These are phyloP conservation scores for Fusarium sp. DNA, from an alignment of 2,329 filamentous ascomycete genomes.

Conservation along the genomic window DNA sequence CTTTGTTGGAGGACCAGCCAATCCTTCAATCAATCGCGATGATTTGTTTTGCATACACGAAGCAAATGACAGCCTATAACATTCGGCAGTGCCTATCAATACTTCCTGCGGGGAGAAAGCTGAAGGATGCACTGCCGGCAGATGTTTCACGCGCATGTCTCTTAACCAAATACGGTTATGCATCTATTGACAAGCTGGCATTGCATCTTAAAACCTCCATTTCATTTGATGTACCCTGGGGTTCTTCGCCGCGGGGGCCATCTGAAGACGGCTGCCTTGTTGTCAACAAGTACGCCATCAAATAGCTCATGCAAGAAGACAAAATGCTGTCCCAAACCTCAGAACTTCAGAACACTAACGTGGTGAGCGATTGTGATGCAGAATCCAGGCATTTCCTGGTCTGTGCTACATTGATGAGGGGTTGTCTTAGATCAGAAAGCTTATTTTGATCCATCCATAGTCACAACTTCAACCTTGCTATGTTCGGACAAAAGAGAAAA, in stretches of 20 bases:
- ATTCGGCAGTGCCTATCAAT: conserved; percentile 25
- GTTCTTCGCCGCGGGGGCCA: conserved; percentile 8
- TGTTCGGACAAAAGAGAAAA: not conserved
- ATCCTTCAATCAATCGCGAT: conserved; percentile 40
- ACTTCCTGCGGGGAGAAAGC: conserved; percentile 42
- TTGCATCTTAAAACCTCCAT: conserved; percentile 35
- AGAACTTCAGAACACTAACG: not conserved
- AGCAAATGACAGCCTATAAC: conserved; percentile 23
- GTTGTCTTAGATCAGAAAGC: conserved; percentile 42
- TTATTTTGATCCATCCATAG: conserved; percentile 3
- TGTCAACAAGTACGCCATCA: conserved; percentile 9
- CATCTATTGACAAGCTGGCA: conserved; percentile 35
- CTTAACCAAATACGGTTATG: conserved; percentile 44
- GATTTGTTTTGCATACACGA: conserved; percentile 47
- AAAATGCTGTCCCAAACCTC: not conserved
- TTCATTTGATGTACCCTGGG: conserved; percentile 40
- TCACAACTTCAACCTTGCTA: not conserved
- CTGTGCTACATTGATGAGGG: conserved; percentile 37
- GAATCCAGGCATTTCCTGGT: conserved; percentile 21
- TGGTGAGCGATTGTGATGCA: not conserved
- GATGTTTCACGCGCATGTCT: conserved; percentile 45
- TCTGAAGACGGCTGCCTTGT: not conserved
- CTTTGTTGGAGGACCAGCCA: conserved; percentile 29
- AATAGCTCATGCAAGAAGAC: not conserved
- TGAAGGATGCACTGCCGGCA: conserved; percentile 43